These are phyloP conservation scores for Xylariaceae sp. DNA, from an alignment of 2,329 filamentous ascomycete genomes.

Conservation along the genomic window DNA sequence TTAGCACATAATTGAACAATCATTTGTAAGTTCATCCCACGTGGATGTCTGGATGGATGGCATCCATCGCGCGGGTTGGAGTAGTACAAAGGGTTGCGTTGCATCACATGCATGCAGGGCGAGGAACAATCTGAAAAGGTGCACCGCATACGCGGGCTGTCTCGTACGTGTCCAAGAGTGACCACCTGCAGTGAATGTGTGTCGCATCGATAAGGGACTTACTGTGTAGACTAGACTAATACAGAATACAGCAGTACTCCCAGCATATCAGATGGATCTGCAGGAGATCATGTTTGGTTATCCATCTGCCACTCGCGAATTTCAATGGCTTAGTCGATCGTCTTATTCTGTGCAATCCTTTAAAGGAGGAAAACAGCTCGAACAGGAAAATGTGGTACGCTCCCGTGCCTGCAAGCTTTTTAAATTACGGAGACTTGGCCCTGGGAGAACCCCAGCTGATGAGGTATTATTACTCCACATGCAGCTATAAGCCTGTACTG, in stretches of 20 bases:
- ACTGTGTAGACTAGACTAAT: too few species aligned
- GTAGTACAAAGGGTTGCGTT: neutral
- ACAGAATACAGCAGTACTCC: too few species aligned
- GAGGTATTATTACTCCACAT: neutral
- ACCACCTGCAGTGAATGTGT: neutral
- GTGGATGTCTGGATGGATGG: constrained; percentile 9
- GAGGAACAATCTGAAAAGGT: constrained; percentile 2
- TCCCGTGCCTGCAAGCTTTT: neutral
- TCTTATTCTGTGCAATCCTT: too few species aligned
- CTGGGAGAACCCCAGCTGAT: neutral
- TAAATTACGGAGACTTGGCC: neutral
- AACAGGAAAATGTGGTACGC: neutral
- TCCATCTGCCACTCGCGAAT: too few species aligned
- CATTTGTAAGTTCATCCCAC: constrained; percentile 2
- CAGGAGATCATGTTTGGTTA: too few species aligned
- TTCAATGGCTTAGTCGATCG: too few species aligned
- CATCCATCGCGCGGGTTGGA: too few species aligned
- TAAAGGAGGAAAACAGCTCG: too few species aligned
- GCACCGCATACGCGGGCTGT: neutral
- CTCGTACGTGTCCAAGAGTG: neutral
- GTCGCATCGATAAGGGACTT: too few species aligned
- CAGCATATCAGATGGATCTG: too few species aligned
- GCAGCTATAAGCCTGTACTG: neutral
- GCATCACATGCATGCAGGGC: neutral
- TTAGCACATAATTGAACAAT: neutral